phyloP scores from a whole-genome alignment of 306 rosid genomes.

The Pyrus bretschneideri region DNA sequence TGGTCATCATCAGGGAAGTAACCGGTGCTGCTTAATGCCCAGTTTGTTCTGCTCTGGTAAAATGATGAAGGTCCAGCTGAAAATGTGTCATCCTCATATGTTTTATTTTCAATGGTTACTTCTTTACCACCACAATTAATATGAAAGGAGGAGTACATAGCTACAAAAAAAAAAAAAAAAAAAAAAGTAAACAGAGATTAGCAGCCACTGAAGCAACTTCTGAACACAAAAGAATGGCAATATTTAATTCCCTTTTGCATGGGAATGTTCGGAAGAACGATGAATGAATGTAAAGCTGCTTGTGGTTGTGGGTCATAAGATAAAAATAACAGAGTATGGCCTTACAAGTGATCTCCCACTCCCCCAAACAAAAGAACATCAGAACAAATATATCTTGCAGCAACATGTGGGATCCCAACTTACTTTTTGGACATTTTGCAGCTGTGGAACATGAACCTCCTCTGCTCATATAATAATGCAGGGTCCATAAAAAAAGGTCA shows the following conservation, averaged over 20 bases:
- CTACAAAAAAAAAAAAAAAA: too few relatives aligned
- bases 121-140: slow-evolving; percentile 57
- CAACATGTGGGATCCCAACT: slow-evolving; percentile 5
- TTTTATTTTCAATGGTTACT: not conserved
- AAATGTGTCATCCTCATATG: slow-evolving; percentile 36
- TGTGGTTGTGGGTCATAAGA: too few relatives aligned
- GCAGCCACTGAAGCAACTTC: too few relatives aligned
- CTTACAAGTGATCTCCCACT: too few relatives aligned
- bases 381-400: not conserved
- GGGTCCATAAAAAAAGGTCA: slow-evolving; percentile 20
- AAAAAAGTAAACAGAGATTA: too few relatives aligned
- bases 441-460: slow-evolving; percentile 36
- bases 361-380: too few relatives aligned
- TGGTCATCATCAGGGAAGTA: slow-evolving; percentile 27
- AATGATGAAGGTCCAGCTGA: slow-evolving; percentile 24
- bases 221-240: too few relatives aligned
- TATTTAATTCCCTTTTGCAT: too few relatives aligned
- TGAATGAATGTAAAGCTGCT: too few relatives aligned
- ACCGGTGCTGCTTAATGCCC: slow-evolving; percentile 56
- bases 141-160: slow-evolving; percentile 38
- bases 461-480: slow-evolving; percentile 30
- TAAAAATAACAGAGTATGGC: too few relatives aligned
- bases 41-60: slow-evolving; percentile 17
- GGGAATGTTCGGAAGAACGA: too few relatives aligned
- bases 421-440: slow-evolving; percentile 33